Evolutionary conservation across 345 rosid species (phyloP), one percentile per base, ranked within the genome.

Genomic region (Kernera saxatilis): DNA sequence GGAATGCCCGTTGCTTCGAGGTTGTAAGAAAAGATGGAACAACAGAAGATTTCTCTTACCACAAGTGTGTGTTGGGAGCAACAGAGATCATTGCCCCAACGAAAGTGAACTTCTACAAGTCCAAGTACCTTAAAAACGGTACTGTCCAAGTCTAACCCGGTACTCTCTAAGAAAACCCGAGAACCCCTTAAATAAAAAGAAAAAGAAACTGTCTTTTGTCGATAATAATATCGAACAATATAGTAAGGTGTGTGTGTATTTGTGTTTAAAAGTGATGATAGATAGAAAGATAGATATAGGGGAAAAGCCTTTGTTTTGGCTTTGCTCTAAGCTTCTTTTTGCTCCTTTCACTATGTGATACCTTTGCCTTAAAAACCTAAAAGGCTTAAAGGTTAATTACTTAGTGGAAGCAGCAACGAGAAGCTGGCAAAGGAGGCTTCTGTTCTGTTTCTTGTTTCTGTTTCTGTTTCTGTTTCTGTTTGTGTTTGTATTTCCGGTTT

Each of bases 401-500:
- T 50, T 83, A 93, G 97, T 90, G 92, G 90, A 93, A 90, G 96
- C 88, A 90, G 96, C 98, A 90, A 90, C 82, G 98, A 87, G 78
- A 93, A 84, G 98, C 96, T 90, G 76, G 90, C 67, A 80, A 75
- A 86, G 84, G 6, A 40, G 68, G 69, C 58, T 61, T 75, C 57
- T 75, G 62, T 74, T 74, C 73, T 67, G 68, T 68, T 74, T 56
- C 52, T 56, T 65, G 70, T 49, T 67, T 67, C 71, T 67, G 61
- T 39, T 35, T 65, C 57, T 45, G 51, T 54, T 29, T 54, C 35
- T 32, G n/a, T n/a, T n/a, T n/a, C n/a, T 62, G 33, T 62, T 60
- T 30, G 50, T 62, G 72, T 58, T 44, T 64, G 57, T 73, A 45
- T 52, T 10, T 44, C 36, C 61, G 71, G 79, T 75, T 75, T 36